These are phyloP conservation scores for Thamnidium elegans DNA, from an alignment of 192 early-diverging fungal genomes.

Conservation along the genomic window DNA sequence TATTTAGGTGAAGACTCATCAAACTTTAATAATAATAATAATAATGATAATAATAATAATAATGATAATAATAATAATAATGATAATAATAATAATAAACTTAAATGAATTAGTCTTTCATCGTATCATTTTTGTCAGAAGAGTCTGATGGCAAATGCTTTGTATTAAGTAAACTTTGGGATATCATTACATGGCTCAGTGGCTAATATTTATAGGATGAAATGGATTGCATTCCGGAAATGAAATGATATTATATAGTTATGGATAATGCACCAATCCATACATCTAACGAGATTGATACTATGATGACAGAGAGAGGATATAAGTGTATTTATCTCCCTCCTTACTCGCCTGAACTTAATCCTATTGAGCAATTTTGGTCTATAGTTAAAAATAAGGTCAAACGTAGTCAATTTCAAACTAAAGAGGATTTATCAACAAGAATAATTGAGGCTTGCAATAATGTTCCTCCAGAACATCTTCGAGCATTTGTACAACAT, in stretches of 20 bases:
- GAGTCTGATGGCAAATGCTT: constrained; percentile 7
- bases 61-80: constrained; percentile 15
- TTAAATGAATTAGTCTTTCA: constrained; percentile 19
- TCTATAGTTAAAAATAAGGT: constrained; percentile 22
- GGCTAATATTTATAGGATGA: constrained; percentile 12
- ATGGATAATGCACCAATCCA: constrained; percentile 32
- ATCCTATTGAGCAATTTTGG: constrained; percentile 28
- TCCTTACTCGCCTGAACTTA: constrained; percentile 18
- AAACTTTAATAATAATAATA: constrained; percentile 13
- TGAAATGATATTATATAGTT: constrained; percentile 27
- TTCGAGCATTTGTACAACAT: constrained; percentile 10
- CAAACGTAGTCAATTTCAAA: constrained; percentile 6
- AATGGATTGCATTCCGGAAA: constrained; percentile 15
- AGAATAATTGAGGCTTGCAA: constrained; percentile 11
- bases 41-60: constrained; percentile 12
- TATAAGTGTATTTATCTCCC: constrained; percentile 21
- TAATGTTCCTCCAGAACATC: constrained; percentile 5
- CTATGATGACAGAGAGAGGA: constrained; percentile 1
- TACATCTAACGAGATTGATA: constrained; percentile 1
- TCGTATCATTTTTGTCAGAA: neutral
- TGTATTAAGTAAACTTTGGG: constrained; percentile 12
- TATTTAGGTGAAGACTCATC: constrained; percentile 15
- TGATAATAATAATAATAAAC: constrained; percentile 13
- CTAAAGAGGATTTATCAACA: constrained; percentile 9
- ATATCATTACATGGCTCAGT: constrained; percentile 14